These are phyloP conservation scores for Dichotomocladium elegans DNA, from an alignment of 371 early-diverging fungal genomes.

Conservation along the genomic window DNA sequence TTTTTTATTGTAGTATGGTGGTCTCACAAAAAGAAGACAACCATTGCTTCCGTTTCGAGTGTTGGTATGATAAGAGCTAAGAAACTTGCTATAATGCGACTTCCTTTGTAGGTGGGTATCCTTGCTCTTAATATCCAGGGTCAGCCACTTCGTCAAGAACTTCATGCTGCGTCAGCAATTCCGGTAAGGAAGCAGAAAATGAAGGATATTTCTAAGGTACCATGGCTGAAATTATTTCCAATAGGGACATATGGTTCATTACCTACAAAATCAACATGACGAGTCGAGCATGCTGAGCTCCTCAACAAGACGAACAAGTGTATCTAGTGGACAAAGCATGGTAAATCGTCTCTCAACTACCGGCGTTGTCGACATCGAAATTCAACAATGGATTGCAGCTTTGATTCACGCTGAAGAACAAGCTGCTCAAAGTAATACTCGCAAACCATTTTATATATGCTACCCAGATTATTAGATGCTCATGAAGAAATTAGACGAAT, in stretches of 20 bases:
- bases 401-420: slow-evolving; percentile 32
- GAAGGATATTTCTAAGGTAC: not conserved
- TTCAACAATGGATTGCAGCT: slow-evolving; percentile 38
- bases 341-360: slow-evolving; percentile 18
- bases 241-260: slow-evolving; percentile 25
- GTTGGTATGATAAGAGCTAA: too few species aligned
- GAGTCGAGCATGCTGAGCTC: slow-evolving; percentile 37
- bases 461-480: too few species aligned
- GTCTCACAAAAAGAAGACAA: too few species aligned
- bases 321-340: slow-evolving; percentile 36
- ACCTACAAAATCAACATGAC: slow-evolving; percentile 23
- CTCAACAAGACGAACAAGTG: slow-evolving; percentile 42
- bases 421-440: slow-evolving; percentile 29
- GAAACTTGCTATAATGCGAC: too few species aligned
- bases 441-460: not conserved
- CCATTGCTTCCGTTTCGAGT: too few species aligned
- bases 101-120: slow-evolving; percentile 25
- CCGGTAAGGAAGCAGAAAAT: slow-evolving; percentile 10
- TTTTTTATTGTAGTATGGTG: too few species aligned
- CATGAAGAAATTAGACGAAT: slow-evolving; percentile 14
- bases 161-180: slow-evolving; percentile 3
- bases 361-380: slow-evolving; percentile 30
- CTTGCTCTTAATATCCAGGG: slow-evolving; percentile 20
- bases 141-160: slow-evolving; percentile 13
- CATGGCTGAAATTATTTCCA: not conserved